Percentiles rank a stretch among this genome's conserved stretches.
phyloP scores from a whole-genome alignment of 2,329 filamentous ascomycete species.

The Venturia nashicola region DNA sequence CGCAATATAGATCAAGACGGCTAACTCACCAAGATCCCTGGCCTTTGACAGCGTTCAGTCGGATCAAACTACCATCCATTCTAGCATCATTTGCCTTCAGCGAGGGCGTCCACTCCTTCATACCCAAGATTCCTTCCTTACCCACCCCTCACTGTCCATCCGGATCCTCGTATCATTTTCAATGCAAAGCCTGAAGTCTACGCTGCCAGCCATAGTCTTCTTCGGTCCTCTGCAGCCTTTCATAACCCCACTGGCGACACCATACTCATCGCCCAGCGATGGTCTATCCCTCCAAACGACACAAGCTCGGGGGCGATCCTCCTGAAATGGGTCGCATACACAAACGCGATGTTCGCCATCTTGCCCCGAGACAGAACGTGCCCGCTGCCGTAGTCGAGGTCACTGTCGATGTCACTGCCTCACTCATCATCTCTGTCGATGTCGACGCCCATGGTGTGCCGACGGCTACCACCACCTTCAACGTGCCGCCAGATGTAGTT shows the following conservation, averaged over 20 bases:
- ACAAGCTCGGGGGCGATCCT: background rate
- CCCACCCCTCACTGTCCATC: background rate
- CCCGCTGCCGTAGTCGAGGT: background rate
- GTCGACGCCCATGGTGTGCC: constrained; percentile 2
- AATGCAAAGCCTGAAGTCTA: background rate
- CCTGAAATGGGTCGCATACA: constrained; percentile 1
- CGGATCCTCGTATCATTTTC: background rate
- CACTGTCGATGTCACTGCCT: background rate
- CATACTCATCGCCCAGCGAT: background rate
- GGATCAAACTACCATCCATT: background rate
- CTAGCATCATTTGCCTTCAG: background rate
- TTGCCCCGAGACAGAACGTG: background rate
- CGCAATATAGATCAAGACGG: background rate
- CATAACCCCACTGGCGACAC: background rate
- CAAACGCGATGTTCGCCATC: background rate
- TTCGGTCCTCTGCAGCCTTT: background rate
- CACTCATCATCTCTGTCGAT: background rate
- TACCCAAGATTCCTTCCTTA: background rate
- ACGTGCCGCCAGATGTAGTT: background rate
- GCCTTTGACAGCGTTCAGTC: background rate
- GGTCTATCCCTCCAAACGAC: constrained; percentile 3
- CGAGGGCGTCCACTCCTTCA: constrained; percentile 1
- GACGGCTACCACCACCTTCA: background rate
- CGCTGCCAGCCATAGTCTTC: background rate
- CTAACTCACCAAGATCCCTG: constrained; percentile 2